A percentile compares a stretch with the other conserved stretches of the same genome.
Evolutionary conservation across 805 yeast species (phyloP).

Genomic region (Yarrowia sp.): DNA sequence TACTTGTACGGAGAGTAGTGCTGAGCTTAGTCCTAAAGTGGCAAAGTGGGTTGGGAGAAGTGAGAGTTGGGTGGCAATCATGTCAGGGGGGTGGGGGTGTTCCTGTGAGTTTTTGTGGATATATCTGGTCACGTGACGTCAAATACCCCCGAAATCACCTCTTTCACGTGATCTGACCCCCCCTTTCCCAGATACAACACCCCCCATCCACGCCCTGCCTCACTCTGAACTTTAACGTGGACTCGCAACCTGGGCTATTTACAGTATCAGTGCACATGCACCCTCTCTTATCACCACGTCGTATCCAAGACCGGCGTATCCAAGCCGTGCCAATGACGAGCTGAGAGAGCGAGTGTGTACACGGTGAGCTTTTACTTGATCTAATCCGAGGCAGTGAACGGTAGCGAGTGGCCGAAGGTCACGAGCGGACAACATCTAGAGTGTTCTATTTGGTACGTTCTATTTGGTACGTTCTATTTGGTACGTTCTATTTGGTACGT

Average conservation of each 20-base stretch:
- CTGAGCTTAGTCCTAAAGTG: conserved; percentile 26
- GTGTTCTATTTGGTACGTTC: no score
- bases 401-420: no score
- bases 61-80: not conserved
- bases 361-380: conserved; percentile 25
- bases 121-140: not conserved
- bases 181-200: no score
- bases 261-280: not conserved
- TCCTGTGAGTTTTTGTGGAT: not conserved
- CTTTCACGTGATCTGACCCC: no score
- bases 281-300: not conserved
- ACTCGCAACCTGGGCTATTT: no score
- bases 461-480: no score
- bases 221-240: no score
- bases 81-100: not conserved
- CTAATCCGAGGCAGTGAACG: conserved; percentile 29
- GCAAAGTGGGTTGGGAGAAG: conserved; percentile 17
- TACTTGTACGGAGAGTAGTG: no score
- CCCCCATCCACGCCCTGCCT: no score
- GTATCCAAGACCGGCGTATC: not conserved
- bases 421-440: no score
- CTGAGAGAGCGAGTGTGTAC: not conserved
- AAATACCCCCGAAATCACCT: no score
- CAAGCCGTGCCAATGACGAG: conserved; percentile 7
- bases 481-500: no score